A percentile compares a stretch with the other conserved stretches of the same genome.
Conservation (phyloP, 768 basidiomycete genomes). For the Agrocybe chaxingu region DNA sequence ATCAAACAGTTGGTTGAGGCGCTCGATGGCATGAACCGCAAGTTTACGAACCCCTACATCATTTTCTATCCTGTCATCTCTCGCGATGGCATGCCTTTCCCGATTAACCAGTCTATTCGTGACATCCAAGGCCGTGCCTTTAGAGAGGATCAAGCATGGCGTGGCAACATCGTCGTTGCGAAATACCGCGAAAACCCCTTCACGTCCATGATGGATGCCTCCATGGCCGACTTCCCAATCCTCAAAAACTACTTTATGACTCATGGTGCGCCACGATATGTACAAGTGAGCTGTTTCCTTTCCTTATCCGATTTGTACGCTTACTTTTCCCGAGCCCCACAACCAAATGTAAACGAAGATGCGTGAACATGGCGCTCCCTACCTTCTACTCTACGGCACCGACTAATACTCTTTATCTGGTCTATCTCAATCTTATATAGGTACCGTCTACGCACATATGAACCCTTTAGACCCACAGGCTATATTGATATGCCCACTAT, state of each 20-base stretch:
- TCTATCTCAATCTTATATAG: background rate
- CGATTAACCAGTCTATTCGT: constrained; percentile 70
- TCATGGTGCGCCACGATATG: constrained; percentile 52
- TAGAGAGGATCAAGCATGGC: constrained; percentile 67
- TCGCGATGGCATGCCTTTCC: constrained; percentile 80
- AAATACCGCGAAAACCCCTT: constrained; percentile 62
- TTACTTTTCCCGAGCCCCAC: too few relatives aligned
- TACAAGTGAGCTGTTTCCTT: constrained; percentile 7
- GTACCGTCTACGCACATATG: background rate
- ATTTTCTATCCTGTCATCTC: constrained; percentile 76
- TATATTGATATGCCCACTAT: background rate
- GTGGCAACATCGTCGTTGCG: constrained; percentile 75
- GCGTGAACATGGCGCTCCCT: too few relatives aligned
- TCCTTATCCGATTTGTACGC: too few relatives aligned
- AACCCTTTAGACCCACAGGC: background rate
- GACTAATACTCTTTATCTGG: too few relatives aligned
- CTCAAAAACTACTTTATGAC: constrained; percentile 76
- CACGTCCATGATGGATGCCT: constrained; percentile 61
- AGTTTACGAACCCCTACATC: constrained; percentile 76
- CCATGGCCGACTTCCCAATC: constrained; percentile 84
- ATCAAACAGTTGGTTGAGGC: constrained; percentile 60
- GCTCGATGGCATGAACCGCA: constrained; percentile 77
- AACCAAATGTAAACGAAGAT: too few relatives aligned
- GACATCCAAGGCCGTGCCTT: constrained; percentile 68
- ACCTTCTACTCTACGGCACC: too few relatives aligned